These are phyloP conservation scores for Carex scoparia DNA, from an alignment of 176 grass and related monocot genomes.

Conservation along the genomic window DNA sequence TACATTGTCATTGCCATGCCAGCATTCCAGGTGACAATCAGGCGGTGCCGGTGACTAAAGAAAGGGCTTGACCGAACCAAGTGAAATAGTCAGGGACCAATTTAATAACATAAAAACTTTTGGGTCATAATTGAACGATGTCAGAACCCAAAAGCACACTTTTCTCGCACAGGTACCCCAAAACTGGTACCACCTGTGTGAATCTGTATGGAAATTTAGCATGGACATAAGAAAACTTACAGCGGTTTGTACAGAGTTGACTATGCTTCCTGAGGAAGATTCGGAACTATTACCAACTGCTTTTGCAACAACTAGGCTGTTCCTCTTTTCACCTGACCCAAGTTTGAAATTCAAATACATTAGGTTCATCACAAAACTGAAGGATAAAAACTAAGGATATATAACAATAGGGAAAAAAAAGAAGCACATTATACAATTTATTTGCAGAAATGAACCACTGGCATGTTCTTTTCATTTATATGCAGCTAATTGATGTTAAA, in stretches of 20 bases:
- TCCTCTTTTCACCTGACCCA: conserved; percentile 36
- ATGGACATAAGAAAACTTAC: conserved; percentile 41
- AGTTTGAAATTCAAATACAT: neutral
- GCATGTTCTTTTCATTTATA: neutral
- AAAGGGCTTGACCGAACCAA: neutral
- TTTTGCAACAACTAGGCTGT: conserved; percentile 38
- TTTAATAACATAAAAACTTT: neutral
- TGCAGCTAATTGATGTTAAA: neutral
- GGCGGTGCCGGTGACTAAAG: too few relatives aligned
- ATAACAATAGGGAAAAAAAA: neutral
- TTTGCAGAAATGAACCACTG: neutral
- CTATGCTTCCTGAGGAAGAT: conserved; percentile 49
- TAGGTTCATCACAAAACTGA: neutral
- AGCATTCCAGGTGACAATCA: too few relatives aligned
- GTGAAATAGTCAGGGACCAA: neutral
- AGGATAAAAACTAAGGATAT: neutral
- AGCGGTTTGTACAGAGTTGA: conserved; percentile 49
- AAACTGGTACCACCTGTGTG: neutral
- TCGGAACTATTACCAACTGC: conserved; percentile 51
- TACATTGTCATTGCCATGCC: neutral
- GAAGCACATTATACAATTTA: neutral
- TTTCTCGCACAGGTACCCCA: neutral
- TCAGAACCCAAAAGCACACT: neutral
- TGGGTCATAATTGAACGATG: neutral
- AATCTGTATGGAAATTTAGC: neutral